A percentile compares a stretch with the other conserved stretches of the same genome.
phyloP scores from a whole-genome alignment of 345 rosid species.

The Crucihimalaya himalaica region DNA sequence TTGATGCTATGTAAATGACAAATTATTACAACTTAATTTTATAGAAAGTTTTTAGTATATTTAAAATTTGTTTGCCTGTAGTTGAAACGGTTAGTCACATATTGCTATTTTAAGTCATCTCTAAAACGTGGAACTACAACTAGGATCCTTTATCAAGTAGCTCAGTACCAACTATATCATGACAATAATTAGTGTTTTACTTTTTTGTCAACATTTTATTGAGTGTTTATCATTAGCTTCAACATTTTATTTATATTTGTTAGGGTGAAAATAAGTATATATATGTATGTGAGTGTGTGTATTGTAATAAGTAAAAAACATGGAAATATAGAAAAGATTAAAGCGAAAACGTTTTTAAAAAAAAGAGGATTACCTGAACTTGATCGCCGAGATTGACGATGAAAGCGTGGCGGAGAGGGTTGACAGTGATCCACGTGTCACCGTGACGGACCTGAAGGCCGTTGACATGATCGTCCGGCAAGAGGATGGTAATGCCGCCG shows the following conservation, averaged over 20 bases:
- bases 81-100: conserved; percentile 22
- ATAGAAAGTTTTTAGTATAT: neutral
- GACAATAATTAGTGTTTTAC: neutral
- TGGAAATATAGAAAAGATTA: neutral
- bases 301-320: neutral
- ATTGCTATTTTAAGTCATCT: conserved; percentile 12
- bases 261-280: neutral
- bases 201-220: neutral
- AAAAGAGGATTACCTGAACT: conserved; percentile 60
- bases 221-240: neutral
- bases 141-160: neutral
- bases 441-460: conserved; percentile 80
- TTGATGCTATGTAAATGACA: conserved; percentile 1
- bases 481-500: conserved; percentile 79
- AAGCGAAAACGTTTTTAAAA: neutral
- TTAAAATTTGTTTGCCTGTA: neutral
- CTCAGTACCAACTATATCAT: conserved; percentile 12
- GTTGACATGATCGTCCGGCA: conserved; percentile 67
- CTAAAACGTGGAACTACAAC: conserved; percentile 31
- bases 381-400: conserved; percentile 91
- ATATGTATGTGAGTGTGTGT: neutral
- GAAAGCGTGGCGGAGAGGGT: conserved; percentile 70
- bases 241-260: neutral
- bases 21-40: neutral
- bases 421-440: conserved; percentile 73